A percentile compares a stretch with the other conserved stretches of the same genome.
phyloP scores from a whole-genome alignment of 2,329 filamentous ascomycete genomes.

The Emydomyces testavorans region DNA sequence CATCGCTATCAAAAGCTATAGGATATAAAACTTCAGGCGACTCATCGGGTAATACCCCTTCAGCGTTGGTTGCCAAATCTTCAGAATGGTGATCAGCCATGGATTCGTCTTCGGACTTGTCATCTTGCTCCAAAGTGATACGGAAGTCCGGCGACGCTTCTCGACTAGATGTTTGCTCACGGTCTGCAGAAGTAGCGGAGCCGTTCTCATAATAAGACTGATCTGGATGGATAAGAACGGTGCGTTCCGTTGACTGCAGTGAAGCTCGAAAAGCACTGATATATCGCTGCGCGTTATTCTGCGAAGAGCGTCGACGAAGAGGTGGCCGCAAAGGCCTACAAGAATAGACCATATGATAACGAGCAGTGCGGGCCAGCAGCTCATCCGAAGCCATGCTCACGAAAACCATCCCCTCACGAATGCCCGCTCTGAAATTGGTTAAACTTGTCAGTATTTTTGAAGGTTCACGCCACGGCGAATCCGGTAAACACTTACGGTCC shows the following conservation, averaged over 20 bases:
- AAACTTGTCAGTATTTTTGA: not conserved
- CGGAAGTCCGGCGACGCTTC: conserved; percentile 21
- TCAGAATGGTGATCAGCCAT: conserved; percentile 25
- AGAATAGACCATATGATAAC: conserved; percentile 61
- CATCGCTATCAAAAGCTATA: not conserved
- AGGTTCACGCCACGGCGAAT: not conserved
- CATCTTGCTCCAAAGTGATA: conserved; percentile 29
- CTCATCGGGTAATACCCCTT: conserved; percentile 19
- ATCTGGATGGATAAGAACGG: conserved; percentile 5
- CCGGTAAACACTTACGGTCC: conserved; percentile 56
- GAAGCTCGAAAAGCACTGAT: conserved; percentile 1
- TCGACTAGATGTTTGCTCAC: conserved; percentile 8
- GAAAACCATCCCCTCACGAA: conserved; percentile 87
- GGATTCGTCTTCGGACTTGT: conserved; percentile 30
- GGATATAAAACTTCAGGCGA: conserved; percentile 12
- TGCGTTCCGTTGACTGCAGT: not conserved
- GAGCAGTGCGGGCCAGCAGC: conserved; percentile 57
- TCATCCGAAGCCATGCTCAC: conserved; percentile 76
- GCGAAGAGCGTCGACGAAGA: conserved; percentile 19
- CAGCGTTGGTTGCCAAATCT: conserved; percentile 20
- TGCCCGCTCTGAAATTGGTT: conserved; percentile 38
- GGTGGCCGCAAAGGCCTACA: not conserved
- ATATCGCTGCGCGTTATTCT: conserved; percentile 15
- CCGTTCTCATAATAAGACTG: conserved; percentile 1
- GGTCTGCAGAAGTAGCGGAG: not conserved